Conservation (phyloP, 352 stramenopile genomes). For the Peronospora destructor region DNA sequence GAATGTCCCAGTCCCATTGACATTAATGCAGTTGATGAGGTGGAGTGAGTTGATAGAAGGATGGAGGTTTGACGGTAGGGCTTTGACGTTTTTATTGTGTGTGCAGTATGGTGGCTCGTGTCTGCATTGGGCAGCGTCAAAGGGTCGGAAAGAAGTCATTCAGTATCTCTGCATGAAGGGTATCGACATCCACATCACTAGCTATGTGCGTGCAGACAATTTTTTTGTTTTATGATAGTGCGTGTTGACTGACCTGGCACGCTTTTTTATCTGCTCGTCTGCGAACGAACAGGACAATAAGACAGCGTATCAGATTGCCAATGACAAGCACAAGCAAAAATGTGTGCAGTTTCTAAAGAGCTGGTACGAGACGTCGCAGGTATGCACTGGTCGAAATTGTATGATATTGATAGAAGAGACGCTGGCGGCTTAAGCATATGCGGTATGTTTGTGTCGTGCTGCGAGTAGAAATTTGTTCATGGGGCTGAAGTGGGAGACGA, state of each 20-base stretch:
- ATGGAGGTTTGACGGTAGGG: background rate
- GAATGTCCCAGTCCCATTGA: constrained; percentile 76
- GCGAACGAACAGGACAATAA: constrained; percentile 68
- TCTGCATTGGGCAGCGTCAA: constrained; percentile 79
- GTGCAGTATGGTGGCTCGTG: constrained; percentile 75
- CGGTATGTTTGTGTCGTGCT: background rate
- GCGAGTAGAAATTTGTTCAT: constrained; percentile 68
- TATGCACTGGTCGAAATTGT: constrained; percentile 13
- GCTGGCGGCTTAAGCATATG: background rate
- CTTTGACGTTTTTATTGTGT: constrained; percentile 1
- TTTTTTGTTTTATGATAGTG: background rate
- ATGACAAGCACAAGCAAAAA: constrained; percentile 85
- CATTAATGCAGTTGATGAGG: constrained; percentile 85
- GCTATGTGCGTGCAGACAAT: constrained; percentile 60
- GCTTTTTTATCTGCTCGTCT: background rate
- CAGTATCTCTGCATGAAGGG: constrained; percentile 86
- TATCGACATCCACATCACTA: constrained; percentile 86
- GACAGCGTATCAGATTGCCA: constrained; percentile 82
- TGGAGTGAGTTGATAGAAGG: constrained; percentile 12
- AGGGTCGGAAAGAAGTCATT: constrained; percentile 80
- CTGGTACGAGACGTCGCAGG: constrained; percentile 86
- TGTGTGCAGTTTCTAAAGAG: constrained; percentile 83
- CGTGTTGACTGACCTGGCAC: background rate
- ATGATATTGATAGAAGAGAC: background rate
- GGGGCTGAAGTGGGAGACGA: constrained; percentile 76